phyloP scores from a whole-genome alignment of 2,329 filamentous ascomycete species.

The Botrytis pseudocinerea region DNA sequence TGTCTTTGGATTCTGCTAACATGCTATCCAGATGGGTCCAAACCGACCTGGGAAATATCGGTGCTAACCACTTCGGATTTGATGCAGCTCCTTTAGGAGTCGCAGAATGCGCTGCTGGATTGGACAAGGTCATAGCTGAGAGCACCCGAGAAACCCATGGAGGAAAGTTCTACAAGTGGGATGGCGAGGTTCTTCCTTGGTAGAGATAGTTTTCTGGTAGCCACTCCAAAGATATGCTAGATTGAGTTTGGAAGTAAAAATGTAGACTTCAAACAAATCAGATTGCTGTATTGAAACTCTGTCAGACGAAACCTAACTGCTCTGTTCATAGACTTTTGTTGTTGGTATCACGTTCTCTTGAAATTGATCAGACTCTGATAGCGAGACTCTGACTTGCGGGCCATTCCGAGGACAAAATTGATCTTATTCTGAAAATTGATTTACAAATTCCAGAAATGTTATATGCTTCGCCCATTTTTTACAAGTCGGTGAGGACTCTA shows the following conservation, averaged over 20 bases:
- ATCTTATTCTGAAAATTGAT: not conserved
- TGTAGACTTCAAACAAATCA: not conserved
- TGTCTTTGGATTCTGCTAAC: not conserved
- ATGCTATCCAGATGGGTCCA: constrained; percentile 37
- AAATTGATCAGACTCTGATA: not conserved
- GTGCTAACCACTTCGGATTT: constrained; percentile 28
- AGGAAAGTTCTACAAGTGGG: not conserved
- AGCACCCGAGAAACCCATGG: not conserved
- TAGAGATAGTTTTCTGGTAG: not conserved
- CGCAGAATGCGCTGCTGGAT: not conserved
- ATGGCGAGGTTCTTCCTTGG: not conserved
- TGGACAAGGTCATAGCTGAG: not conserved
- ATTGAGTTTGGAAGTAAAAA: not conserved
- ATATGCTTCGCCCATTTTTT: not conserved
- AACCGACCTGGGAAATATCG: constrained; percentile 32
- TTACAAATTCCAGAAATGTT: not conserved
- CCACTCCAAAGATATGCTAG: too few species aligned
- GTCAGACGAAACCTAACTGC: not conserved
- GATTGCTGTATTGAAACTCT: not conserved
- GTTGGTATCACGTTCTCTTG: not conserved
- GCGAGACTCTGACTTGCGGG: not conserved
- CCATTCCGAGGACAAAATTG: not conserved
- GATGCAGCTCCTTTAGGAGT: constrained; percentile 24
- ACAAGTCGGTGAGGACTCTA: not conserved
- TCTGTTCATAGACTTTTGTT: not conserved